Base-by-base conservation (phyloP, 1,284 basidiomycete species). In the Microbotryomycetes sp. region DNA sequence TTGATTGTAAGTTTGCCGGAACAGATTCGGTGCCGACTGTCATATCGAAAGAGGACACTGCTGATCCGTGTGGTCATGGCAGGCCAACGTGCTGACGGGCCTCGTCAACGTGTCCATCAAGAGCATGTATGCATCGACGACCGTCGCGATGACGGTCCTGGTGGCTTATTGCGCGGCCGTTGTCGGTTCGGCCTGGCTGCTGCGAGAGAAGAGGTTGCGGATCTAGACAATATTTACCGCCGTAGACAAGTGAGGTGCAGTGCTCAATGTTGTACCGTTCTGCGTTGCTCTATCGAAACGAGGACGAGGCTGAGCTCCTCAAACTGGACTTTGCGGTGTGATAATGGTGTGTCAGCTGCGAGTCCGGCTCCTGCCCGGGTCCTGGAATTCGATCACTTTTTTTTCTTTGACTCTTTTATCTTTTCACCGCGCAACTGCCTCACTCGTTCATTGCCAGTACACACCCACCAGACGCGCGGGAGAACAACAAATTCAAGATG, bases 61-160 rank as follows among this genome's bases (percentile, higher is more conserved):
- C 31, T 26, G 13, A 23, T 45, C 24, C 18, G 30, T 41, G 48
- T 45, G n/a, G n/a, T 47, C 4, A 21, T 9, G 54, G 1, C 68
- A 91, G 88, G 88, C 91, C 0, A 98, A 98, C 74, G 74, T 96
- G 0, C 74, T 83, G 27, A 98, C 94, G 0, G 94, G 94, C 0
- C 65, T 89, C 18, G 79, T 96, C 64, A 98, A 97, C 73, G 70
- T 97, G 23, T 80, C 81, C 1, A 80, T 93, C 65, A 75, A 79
- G 68, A 97, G 91, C 4, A 92, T 97, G 84, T 91, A 93, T 71
- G 79, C 81, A 15, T 75, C 80, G 0, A 78, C 85, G 59, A 57
- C 61, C 26, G 71, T 76, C 41, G 85, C 89, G 1, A 80, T 94
- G 78, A 52, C 77, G 5, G 80, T 94, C 21, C 75, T 97, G 11